These are phyloP conservation scores for Linaria vulgaris DNA, from an alignment of 257 asterid genomes.

Conservation along the genomic window DNA sequence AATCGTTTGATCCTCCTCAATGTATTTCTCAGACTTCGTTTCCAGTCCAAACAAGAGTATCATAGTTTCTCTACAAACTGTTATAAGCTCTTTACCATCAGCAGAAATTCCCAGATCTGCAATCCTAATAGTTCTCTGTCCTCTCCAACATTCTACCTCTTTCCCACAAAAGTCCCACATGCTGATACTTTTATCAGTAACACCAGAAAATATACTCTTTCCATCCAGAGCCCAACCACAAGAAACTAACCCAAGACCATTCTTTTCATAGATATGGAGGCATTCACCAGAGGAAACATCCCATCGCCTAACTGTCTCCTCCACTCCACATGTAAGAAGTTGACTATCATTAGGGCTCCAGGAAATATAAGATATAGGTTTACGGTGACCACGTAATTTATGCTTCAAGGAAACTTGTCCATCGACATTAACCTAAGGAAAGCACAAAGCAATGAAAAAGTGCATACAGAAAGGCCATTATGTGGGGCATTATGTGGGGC, in stretches of 20 bases:
- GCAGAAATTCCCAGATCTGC: slow-evolving; percentile 68
- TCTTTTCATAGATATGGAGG: slow-evolving; percentile 63
- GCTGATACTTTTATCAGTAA: slow-evolving; percentile 72
- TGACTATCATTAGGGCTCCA: slow-evolving; percentile 84
- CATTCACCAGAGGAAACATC: slow-evolving; percentile 76
- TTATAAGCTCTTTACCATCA: slow-evolving; percentile 67
- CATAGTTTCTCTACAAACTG: slow-evolving; percentile 63
- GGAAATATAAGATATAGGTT: slow-evolving; percentile 69
- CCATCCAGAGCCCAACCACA: slow-evolving; percentile 91
- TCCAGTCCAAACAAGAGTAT: slow-evolving; percentile 74
- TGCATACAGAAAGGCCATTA: background rate
- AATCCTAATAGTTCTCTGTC: slow-evolving; percentile 60
- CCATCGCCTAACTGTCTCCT: slow-evolving; percentile 84
- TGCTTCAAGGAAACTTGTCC: slow-evolving; percentile 52
- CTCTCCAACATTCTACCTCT: slow-evolving; percentile 86
- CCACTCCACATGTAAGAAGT: slow-evolving; percentile 88
- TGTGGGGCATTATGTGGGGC: no score
- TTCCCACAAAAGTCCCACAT: slow-evolving; percentile 90
- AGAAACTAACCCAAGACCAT: slow-evolving; percentile 73
- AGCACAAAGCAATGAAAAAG: slow-evolving; percentile 19
- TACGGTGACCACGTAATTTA: slow-evolving; percentile 64
- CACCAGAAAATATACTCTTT: slow-evolving; percentile 63
- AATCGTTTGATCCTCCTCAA: slow-evolving; percentile 77
- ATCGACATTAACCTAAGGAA: slow-evolving; percentile 50
- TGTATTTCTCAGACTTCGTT: slow-evolving; percentile 60